Conservation (phyloP, 2,329 filamentous ascomycete genomes). For the Daldinia sp. region DNA sequence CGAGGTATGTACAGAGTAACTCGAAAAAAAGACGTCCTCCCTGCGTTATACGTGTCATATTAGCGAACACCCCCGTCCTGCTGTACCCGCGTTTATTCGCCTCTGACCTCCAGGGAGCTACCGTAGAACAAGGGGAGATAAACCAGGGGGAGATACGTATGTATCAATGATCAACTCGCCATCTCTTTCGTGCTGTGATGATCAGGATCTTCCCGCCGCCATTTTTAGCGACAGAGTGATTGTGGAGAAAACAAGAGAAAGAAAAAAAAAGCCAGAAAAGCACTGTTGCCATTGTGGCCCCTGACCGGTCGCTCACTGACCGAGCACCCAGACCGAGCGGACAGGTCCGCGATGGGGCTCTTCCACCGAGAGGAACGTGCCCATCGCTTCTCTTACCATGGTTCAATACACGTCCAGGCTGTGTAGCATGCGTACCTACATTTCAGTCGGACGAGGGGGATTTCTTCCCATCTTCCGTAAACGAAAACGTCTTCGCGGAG, state of each 20-base stretch:
- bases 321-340: constrained; percentile 34
- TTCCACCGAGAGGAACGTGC: constrained; percentile 34
- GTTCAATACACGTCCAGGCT: constrained; percentile 16
- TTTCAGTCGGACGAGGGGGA: constrained; percentile 24
- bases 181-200: constrained; percentile 35
- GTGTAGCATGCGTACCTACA: constrained; percentile 18
- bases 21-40: constrained; percentile 16
- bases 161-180: constrained; percentile 28
- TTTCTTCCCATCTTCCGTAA: constrained; percentile 29
- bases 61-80: constrained; percentile 18
- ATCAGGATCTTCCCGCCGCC: constrained; percentile 39
- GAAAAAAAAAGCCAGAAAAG: constrained; percentile 20
- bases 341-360: constrained; percentile 33
- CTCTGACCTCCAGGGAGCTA: constrained; percentile 21
- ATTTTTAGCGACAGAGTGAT: constrained; percentile 39
- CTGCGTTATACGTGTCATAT: constrained; percentile 14
- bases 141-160: constrained; percentile 18
- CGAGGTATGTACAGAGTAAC: constrained; percentile 31
- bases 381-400: constrained; percentile 27
- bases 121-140: constrained; percentile 32
- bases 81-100: constrained; percentile 8
- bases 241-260: constrained; percentile 32
- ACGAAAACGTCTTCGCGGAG: constrained; percentile 24
- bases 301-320: constrained; percentile 31
- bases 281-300: constrained; percentile 28